Conservation (phyloP, 129 eudicot species). For the Flaveria robusta region DNA sequence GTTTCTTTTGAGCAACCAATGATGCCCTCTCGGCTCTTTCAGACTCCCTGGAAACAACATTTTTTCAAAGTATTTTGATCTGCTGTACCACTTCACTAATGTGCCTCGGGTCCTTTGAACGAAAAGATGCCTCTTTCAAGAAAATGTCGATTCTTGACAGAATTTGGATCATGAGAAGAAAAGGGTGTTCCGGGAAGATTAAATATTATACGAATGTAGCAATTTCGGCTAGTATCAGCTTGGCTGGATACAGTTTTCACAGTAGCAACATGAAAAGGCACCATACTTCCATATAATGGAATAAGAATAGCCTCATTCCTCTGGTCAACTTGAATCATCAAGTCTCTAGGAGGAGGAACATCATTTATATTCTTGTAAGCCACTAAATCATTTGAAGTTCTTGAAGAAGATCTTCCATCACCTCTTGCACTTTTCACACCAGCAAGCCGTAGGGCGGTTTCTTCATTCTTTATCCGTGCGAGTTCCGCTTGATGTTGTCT, state of each 20-base stretch:
- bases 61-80: constrained; percentile 39
- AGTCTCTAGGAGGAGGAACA: constrained; percentile 34
- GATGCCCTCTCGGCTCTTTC: constrained; percentile 49
- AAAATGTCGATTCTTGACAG: constrained; percentile 39
- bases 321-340: constrained; percentile 41
- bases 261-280: constrained; percentile 45
- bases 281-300: constrained; percentile 44
- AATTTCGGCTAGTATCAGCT: constrained; percentile 37
- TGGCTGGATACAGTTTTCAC: constrained; percentile 47
- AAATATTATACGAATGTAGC: constrained; percentile 41
- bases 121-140: constrained; percentile 39
- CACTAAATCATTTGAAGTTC: constrained; percentile 38
- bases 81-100: constrained; percentile 39
- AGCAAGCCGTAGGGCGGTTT: constrained; percentile 54
- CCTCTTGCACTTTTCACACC: constrained; percentile 41
- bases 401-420: constrained; percentile 31
- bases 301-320: constrained; percentile 43
- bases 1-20: constrained; percentile 45
- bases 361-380: constrained; percentile 45
- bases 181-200: constrained; percentile 48
- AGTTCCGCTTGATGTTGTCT: constrained; percentile 71
- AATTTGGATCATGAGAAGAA: constrained; percentile 34
- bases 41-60: constrained; percentile 41
- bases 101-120: constrained; percentile 51
- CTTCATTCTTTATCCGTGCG: constrained; percentile 63